Evolutionary conservation across 23 red algal species (phyloP).

Genomic region (Gracilaria gracilis): DNA sequence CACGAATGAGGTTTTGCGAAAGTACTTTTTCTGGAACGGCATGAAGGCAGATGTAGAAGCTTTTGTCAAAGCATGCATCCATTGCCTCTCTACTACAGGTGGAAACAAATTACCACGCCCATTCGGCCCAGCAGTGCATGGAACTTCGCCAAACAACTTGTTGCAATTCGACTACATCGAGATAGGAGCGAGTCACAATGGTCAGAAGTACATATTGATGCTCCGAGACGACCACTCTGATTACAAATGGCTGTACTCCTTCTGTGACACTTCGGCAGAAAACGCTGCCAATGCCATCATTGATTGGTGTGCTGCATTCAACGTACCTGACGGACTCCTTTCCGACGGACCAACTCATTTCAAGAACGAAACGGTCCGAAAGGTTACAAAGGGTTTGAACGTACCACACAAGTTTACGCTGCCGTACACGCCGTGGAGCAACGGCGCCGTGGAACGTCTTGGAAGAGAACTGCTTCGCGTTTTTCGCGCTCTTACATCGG

Average conservation of each 20-base stretch:
- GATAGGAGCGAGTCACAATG: not conserved
- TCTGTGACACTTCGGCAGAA: not conserved
- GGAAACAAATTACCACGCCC: not conserved
- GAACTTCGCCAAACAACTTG: not conserved
- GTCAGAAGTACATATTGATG: not conserved
- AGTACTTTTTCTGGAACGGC: not conserved
- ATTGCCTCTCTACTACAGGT: not conserved
- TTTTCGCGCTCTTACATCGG: not conserved
- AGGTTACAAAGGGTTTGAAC: not conserved
- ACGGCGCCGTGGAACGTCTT: constrained; percentile 15
- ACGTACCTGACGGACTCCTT: no score
- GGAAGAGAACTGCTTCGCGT: not conserved
- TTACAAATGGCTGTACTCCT: constrained; percentile 6
- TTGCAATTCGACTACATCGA: constrained; percentile 20
- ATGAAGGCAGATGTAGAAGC: no score
- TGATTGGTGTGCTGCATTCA: constrained; percentile 19
- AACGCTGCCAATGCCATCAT: not conserved
- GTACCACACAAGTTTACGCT: constrained; percentile 19
- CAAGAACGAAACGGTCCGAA: not conserved
- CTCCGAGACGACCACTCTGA: not conserved
- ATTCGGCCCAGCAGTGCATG: constrained; percentile 1
- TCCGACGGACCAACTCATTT: no score
- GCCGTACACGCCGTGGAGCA: not conserved
- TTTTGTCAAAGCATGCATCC: not conserved
- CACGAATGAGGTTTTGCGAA: not conserved